Base-by-base conservation (phyloP, 2,329 filamentous ascomycete species). In the Colletotrichum graminicola region DNA sequence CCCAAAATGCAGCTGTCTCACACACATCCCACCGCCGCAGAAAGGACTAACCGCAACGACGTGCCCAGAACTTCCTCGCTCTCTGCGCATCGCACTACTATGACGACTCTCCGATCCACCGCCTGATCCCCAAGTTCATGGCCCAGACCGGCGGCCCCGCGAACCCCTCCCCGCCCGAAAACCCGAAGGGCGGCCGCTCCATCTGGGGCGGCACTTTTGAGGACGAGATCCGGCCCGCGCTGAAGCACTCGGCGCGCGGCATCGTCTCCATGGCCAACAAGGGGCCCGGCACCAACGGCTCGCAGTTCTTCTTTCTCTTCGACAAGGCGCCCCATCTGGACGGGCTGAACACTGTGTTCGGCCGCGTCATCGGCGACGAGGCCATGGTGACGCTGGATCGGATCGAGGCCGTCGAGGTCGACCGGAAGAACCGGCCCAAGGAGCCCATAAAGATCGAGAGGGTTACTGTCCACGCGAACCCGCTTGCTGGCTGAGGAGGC, bases 291-390 rank as follows among this genome's bases (percentile, higher is more conserved):
- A 93, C 91, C 52, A 94, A 94, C 77, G 92, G 91, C 21, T 92
- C 89, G 60, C 93, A 97, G 79, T 97, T 96, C 82, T 97, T 95
- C 80, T 85, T 96, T 72, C 90, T 91, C 1, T 92, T 94, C 76
- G 92, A 92, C 71, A 90, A 92, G 75, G 92, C 93, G 34, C 89
- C 92, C 47, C 94, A 96, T 82, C 84, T 97, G 52, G 94, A 96
- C 79, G 93, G 93, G 5, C 88, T 94, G 79, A 96, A 96, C 78
- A 95, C 93, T 0, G 91, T 95, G 2, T 95, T 97, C 81, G 93
- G 93, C 14, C 91, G 91, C 79, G 85, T 95, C 43, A 85, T 92
- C 67, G 90, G 88, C 47, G 90, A 92, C 75, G 89, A 90, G 55
- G 87, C 88, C 67, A 76, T 90, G 59, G 88, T 85, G 45, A 93